phyloP scores from a whole-genome alignment of 2,329 filamentous ascomycete genomes.

The Raffaelea albimanens region DNA sequence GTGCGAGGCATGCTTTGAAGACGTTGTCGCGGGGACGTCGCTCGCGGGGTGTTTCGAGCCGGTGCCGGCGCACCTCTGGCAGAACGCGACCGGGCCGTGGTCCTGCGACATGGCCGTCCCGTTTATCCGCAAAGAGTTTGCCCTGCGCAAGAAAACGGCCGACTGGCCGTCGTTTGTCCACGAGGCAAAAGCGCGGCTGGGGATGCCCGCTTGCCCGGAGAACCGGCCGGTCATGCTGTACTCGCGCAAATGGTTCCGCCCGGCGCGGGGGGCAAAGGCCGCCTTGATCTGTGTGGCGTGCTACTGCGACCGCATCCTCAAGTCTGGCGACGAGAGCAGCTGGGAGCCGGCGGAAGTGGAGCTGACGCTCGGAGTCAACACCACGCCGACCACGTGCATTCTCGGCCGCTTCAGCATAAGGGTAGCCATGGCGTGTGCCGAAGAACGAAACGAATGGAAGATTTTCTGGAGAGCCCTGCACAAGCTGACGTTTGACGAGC shows the following conservation, averaged over 20 bases:
- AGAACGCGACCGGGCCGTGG: slow-evolving; percentile 21
- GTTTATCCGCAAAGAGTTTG: slow-evolving; percentile 21
- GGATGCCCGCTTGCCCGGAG: slow-evolving; percentile 5
- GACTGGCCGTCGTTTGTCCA: slow-evolving; percentile 25
- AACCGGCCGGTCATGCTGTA: neutral
- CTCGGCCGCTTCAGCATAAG: neutral
- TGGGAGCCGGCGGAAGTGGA: neutral
- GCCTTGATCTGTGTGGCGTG: slow-evolving; percentile 20
- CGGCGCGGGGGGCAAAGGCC: slow-evolving; percentile 13
- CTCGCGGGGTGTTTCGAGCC: slow-evolving; percentile 23
- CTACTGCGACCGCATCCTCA: neutral
- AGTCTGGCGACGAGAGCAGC: neutral
- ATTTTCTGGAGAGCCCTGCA: neutral
- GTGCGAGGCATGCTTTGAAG: slow-evolving; percentile 29
- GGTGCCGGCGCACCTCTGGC: slow-evolving; percentile 5
- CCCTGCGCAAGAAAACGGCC: slow-evolving; percentile 13
- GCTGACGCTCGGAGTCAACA: neutral
- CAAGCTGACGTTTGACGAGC: neutral
- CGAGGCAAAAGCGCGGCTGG: slow-evolving; percentile 16
- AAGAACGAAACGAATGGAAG: neutral
- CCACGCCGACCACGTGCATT: neutral
- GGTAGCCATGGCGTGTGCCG: neutral
- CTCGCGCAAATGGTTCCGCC: slow-evolving; percentile 22
- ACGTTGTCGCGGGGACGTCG: slow-evolving; percentile 17
- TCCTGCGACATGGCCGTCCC: slow-evolving; percentile 23